Conservation (phyloP, 805 yeast genomes). For the Cyberlindnera galapagoensis region DNA sequence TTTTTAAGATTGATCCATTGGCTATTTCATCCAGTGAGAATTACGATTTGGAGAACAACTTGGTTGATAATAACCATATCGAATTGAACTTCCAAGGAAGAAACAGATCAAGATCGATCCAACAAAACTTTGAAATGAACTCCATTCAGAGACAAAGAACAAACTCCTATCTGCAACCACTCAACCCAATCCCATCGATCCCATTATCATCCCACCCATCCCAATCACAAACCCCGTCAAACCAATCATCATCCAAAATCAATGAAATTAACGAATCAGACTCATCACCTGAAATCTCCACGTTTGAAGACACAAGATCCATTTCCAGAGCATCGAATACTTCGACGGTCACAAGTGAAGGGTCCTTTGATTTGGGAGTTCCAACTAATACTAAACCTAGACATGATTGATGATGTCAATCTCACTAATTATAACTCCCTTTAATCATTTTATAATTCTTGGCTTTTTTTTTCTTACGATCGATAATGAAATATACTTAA, state of each 20-base stretch:
- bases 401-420: not conserved
- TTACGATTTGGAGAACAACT: too few relatives aligned
- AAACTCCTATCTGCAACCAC: constrained; percentile 4
- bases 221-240: constrained; percentile 1
- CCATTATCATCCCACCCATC: constrained; percentile 2
- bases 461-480: too few relatives aligned
- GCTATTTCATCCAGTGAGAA: too few relatives aligned
- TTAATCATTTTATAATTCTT: too few relatives aligned
- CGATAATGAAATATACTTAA: constrained; percentile 1
- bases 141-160: constrained; percentile 15
- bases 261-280: constrained; percentile 11
- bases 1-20: constrained; percentile 31
- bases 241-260: constrained; percentile 3
- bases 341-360: constrained; percentile 22
- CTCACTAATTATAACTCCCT: not conserved
- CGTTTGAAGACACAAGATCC: constrained; percentile 17
- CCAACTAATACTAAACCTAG: not conserved
- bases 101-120: constrained; percentile 14
- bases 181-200: not conserved
- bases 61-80: too few relatives aligned
- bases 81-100: too few relatives aligned
- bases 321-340: constrained; percentile 29
- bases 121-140: constrained; percentile 22
- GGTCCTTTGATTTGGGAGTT: constrained; percentile 14
- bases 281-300: constrained; percentile 17